Evolutionary conservation across 768 basidiomycete genomes (phyloP).

Genomic region (Kondoa subrosea): DNA sequence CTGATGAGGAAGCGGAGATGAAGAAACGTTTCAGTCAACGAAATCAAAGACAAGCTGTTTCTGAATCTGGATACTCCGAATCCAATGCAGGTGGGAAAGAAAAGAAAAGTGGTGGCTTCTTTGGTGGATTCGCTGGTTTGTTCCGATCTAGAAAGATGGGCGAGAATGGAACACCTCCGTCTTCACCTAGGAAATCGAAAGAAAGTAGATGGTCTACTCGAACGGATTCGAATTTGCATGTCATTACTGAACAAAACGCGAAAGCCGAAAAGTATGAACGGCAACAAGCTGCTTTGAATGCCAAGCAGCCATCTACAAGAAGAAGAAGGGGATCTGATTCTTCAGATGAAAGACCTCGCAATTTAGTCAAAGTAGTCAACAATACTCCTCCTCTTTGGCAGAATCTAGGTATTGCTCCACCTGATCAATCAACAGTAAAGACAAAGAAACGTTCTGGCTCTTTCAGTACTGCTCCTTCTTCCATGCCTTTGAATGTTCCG

Average conservation of each 20-base stretch:
- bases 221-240: constrained; percentile 3
- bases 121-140: constrained; percentile 8
- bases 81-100: not conserved
- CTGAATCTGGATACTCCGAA: constrained; percentile 6
- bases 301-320: not conserved
- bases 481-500: not conserved
- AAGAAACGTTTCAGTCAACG: not conserved
- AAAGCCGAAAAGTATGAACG: constrained; percentile 1
- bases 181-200: constrained; percentile 7
- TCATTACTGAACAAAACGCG: not conserved
- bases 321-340: not conserved
- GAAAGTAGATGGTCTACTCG: constrained; percentile 8
- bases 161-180: constrained; percentile 12
- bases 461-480: not conserved
- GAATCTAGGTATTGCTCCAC: not conserved
- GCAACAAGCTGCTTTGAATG: constrained; percentile 11
- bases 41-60: constrained; percentile 9
- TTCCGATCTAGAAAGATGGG: constrained; percentile 9
- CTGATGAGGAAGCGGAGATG: constrained; percentile 1
- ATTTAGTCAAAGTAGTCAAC: constrained; percentile 8
- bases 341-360: not conserved
- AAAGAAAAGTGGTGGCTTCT: constrained; percentile 11
- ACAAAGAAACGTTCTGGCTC: not conserved
- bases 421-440: not conserved
- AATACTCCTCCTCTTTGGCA: not conserved